phyloP scores from a whole-genome alignment of 225 moss, liverwort and hornwort genomes.

The Antitrichia curtipendula region DNA sequence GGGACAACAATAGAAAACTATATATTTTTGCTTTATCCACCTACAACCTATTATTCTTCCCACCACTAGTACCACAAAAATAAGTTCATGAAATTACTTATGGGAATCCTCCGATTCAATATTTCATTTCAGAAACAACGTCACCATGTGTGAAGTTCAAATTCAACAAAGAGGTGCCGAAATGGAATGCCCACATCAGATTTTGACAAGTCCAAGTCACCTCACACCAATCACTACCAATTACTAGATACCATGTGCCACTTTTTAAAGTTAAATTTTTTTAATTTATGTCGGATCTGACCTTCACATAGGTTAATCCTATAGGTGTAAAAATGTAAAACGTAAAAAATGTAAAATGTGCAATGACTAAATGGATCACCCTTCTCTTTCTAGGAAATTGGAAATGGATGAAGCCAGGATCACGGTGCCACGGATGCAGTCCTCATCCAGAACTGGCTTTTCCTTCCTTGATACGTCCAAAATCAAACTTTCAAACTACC shows the following conservation, averaged over 20 bases:
- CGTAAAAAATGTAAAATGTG: background rate
- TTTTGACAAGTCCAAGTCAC: too few species aligned
- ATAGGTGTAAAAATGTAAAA: too few species aligned
- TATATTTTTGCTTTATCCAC: background rate
- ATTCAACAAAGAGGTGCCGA: too few species aligned
- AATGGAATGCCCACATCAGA: too few species aligned
- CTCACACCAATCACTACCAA: too few species aligned
- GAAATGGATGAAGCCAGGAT: background rate
- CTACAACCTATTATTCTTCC: too few species aligned
- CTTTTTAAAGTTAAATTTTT: too few species aligned
- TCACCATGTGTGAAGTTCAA: too few species aligned
- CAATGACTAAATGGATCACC: background rate
- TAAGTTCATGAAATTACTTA: accelerated
- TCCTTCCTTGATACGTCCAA: background rate
- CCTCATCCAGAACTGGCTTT: background rate
- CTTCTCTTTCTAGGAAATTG: background rate
- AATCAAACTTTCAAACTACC: background rate
- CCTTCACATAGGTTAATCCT: too few species aligned
- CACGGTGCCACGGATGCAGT: background rate
- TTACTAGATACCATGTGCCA: too few species aligned
- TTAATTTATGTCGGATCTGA: too few species aligned
- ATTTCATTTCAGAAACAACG: background rate
- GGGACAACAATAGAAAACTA: background rate
- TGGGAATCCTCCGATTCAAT: accelerated
- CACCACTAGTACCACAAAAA: background rate